A percentile compares a stretch with the other conserved stretches of the same genome.
Evolutionary conservation across 2,329 filamentous ascomycete genomes (phyloP).

Genomic region (Phialocephala sp.): DNA sequence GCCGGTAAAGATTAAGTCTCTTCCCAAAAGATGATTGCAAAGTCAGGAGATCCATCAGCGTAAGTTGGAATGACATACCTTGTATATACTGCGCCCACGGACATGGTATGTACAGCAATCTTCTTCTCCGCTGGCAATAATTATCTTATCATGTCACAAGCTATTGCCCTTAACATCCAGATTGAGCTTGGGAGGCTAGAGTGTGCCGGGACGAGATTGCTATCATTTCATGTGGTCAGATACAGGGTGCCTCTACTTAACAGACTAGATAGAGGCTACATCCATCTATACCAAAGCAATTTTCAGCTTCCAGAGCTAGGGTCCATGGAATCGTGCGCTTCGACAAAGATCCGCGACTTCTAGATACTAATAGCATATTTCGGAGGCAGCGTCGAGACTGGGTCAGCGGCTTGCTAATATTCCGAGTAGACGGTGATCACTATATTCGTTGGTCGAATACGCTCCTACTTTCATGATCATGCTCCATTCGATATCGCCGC

Average conservation of each 20-base stretch:
- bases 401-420: slow-evolving; percentile 41
- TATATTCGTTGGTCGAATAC: slow-evolving; percentile 70
- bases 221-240: slow-evolving; percentile 67
- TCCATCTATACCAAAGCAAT: slow-evolving; percentile 66
- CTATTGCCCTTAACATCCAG: slow-evolving; percentile 65
- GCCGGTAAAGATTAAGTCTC: slow-evolving; percentile 54
- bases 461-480: slow-evolving; percentile 67
- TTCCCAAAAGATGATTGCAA: slow-evolving; percentile 62
- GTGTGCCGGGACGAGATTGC: slow-evolving; percentile 68
- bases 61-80: slow-evolving; percentile 68
- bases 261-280: slow-evolving; percentile 64
- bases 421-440: slow-evolving; percentile 55
- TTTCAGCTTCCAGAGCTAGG: slow-evolving; percentile 69
- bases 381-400: slow-evolving; percentile 36
- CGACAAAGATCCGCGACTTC: slow-evolving; percentile 69
- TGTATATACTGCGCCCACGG: slow-evolving; percentile 67
- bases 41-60: slow-evolving; percentile 66
- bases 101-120: slow-evolving; percentile 65
- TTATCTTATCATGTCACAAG: slow-evolving; percentile 66
- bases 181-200: slow-evolving; percentile 57
- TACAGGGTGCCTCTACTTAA: slow-evolving; percentile 64
- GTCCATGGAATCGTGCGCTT: slow-evolving; percentile 65
- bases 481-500: slow-evolving; percentile 77
- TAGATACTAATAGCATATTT: slow-evolving; percentile 61
- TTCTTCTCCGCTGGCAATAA: slow-evolving; percentile 74